A percentile compares a stretch with the other conserved stretches of the same genome.
These are phyloP conservation scores for Triglochin maritima DNA, from an alignment of 106 monocot genomes.

Conservation along the genomic window DNA sequence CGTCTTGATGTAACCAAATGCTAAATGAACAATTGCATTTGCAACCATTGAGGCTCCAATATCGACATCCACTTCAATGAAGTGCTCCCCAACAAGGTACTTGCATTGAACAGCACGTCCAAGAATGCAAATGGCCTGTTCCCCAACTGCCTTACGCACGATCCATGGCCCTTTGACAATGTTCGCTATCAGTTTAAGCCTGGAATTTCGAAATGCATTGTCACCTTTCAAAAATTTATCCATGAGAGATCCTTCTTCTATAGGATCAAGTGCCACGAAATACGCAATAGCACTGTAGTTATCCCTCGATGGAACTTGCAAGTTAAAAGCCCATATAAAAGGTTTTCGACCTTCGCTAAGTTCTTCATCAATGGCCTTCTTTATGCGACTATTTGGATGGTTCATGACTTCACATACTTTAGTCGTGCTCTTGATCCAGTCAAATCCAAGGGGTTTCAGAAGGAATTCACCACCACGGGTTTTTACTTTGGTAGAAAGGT, in stretches of 20 bases:
- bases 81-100: constrained; percentile 44
- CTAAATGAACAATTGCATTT: constrained; percentile 91
- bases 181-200: constrained; percentile 96
- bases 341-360: constrained; percentile 31
- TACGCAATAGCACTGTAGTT: constrained; percentile 77
- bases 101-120: constrained; percentile 82
- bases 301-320: constrained; percentile 80
- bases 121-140: constrained; percentile 88
- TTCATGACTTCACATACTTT: constrained; percentile 64
- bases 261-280: constrained; percentile 49
- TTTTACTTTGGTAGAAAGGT: constrained; percentile 66
- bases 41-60: constrained; percentile 85
- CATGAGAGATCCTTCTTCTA: constrained; percentile 59
- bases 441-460: constrained; percentile 86
- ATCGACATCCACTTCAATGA: constrained; percentile 83
- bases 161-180: constrained; percentile 90
- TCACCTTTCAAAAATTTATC: constrained; percentile 80
- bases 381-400: constrained; percentile 54
- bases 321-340: constrained; percentile 86
- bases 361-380: constrained; percentile 62
- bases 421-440: constrained; percentile 66
- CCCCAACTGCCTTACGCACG: constrained; percentile 86
- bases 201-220: constrained; percentile 73
- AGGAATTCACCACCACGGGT: constrained; percentile 60
- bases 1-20: constrained; percentile 68